Conservation (phyloP, 2,329 filamentous ascomycete species). For the Achaetomium macrosporum region DNA sequence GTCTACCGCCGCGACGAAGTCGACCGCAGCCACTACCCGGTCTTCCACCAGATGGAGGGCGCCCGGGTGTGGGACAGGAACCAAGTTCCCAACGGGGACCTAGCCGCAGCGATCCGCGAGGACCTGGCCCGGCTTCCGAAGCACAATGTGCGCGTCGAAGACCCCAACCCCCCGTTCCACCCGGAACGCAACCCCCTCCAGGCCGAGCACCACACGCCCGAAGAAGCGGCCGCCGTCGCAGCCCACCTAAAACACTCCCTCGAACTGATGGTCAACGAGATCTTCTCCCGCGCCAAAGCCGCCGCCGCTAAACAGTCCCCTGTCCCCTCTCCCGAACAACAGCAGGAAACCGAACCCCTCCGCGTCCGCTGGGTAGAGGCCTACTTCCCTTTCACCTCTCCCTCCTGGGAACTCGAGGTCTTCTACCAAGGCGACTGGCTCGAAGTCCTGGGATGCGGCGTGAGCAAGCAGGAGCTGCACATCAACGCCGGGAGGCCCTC, state of each 20-base stretch:
- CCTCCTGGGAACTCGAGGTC: conserved; percentile 93
- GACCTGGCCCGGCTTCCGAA: conserved; percentile 67
- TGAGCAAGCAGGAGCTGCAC: conserved; percentile 78
- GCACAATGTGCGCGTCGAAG: conserved; percentile 72
- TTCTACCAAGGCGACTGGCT: conserved; percentile 94
- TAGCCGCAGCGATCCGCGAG: conserved; percentile 60
- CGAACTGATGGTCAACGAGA: conserved; percentile 82
- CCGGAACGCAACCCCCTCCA: conserved; percentile 79
- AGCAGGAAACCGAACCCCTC: conserved; percentile 60
- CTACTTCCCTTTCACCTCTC: conserved; percentile 95
- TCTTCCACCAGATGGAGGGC: conserved; percentile 99
- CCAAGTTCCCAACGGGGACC: conserved; percentile 49
- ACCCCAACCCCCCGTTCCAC: conserved; percentile 74
- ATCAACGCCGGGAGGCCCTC: conserved; percentile 68
- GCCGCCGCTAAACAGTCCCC: conserved; percentile 14
- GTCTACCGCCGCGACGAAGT: conserved; percentile 94
- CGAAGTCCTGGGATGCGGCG: conserved; percentile 87
- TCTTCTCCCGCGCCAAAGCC: conserved; percentile 71
- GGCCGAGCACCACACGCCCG: conserved; percentile 58
- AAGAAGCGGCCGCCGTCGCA: conserved; percentile 76
- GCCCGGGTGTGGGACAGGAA: conserved; percentile 80
- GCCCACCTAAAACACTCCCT: conserved; percentile 84
- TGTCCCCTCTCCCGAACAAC: neutral
- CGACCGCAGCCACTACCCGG: conserved; percentile 89
- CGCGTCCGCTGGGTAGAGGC: conserved; percentile 92